A percentile compares a stretch with the other conserved stretches of the same genome.
These are phyloP conservation scores for Pestalotiopsis sp. DNA, from an alignment of 2,329 filamentous ascomycete genomes.

Conservation along the genomic window DNA sequence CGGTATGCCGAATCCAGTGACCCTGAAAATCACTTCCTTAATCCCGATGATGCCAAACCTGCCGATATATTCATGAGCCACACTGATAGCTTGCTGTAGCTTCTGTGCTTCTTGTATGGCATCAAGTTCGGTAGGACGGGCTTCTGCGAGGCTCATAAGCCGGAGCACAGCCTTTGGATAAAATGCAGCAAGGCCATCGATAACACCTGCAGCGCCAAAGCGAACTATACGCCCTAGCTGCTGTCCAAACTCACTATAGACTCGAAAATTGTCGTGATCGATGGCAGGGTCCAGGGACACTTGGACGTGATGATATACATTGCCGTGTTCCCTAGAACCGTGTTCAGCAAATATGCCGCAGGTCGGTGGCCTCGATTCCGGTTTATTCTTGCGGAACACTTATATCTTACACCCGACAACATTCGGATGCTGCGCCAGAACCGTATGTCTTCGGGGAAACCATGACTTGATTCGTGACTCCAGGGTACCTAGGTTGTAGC, in stretches of 20 bases:
- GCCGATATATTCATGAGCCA: slow-evolving; percentile 64
- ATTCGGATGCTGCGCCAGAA: slow-evolving; percentile 61
- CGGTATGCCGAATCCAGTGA: slow-evolving; percentile 58
- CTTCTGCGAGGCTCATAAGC: slow-evolving; percentile 51
- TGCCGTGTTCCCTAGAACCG: slow-evolving; percentile 49
- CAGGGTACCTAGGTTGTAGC: slow-evolving; percentile 56
- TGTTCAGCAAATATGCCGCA: background rate
- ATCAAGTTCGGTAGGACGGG: slow-evolving; percentile 38
- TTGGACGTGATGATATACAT: slow-evolving; percentile 67
- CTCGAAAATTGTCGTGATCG: slow-evolving; percentile 61
- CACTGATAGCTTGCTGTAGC: slow-evolving; percentile 63
- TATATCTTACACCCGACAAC: slow-evolving; percentile 69
- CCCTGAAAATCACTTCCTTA: slow-evolving; percentile 61
- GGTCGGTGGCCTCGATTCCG: background rate
- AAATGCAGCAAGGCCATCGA: slow-evolving; percentile 68
- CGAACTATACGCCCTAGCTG: slow-evolving; percentile 67
- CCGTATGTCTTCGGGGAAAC: slow-evolving; percentile 60
- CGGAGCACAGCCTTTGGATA: slow-evolving; percentile 66
- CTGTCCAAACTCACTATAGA: slow-evolving; percentile 66
- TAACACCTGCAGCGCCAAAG: slow-evolving; percentile 66
- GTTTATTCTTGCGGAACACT: slow-evolving; percentile 1
- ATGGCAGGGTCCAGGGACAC: slow-evolving; percentile 63
- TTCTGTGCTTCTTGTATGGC: slow-evolving; percentile 53
- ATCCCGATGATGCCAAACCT: slow-evolving; percentile 65
- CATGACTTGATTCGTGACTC: slow-evolving; percentile 65